Base-by-base conservation (phyloP, 2,329 filamentous ascomycete genomes). In the Aurifilum marmelostoma region DNA sequence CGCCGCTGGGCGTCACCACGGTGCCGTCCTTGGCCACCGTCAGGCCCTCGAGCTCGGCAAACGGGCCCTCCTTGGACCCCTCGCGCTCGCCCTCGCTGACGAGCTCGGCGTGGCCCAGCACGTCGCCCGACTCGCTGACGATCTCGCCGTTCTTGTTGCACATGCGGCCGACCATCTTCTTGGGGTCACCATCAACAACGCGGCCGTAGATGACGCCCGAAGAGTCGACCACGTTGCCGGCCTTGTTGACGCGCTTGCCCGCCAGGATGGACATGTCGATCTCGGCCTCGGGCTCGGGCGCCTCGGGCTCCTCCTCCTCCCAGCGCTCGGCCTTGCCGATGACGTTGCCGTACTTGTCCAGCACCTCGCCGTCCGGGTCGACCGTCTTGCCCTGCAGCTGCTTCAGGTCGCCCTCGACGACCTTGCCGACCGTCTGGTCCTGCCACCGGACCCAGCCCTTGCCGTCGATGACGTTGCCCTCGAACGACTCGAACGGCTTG, bases 121-220 rank as follows among this genome's bases (percentile, higher is more conserved):
- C 82, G 69, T 91, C 88, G 60, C 91, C 91, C n/a, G 84, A 86
- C 76, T 93, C 91, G 75, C 90, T 91, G 80, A 89, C 88, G 72
- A 93, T 86, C 75, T 91, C 87, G 47, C 91, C 91, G 39, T 92
- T 81, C 78, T 89, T 91, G 77, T 93, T 89, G 74, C 89, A 89
- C 85, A 91, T 90, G 75, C 87, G 88, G 37, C 91, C 91, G 12
- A 88, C 80, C 56, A 93, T 84, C 66, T 86, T 84, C 77, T 87
- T 86, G 47, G 87, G 75, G 70, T 90, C 87, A 18, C 91, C 91
- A 75, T 92, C 89, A 27, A 92, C 78, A 1, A 93, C 84, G 52
- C 88, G 87, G 47, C 88, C 91, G 71, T 87, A 89, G 71, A 89
- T 87, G 59, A 81, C 77, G 0, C 87, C 87, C 58, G 79, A 78